Evolutionary conservation across 768 basidiomycete genomes (phyloP).

Genomic region (Agrocybe pediades): DNA sequence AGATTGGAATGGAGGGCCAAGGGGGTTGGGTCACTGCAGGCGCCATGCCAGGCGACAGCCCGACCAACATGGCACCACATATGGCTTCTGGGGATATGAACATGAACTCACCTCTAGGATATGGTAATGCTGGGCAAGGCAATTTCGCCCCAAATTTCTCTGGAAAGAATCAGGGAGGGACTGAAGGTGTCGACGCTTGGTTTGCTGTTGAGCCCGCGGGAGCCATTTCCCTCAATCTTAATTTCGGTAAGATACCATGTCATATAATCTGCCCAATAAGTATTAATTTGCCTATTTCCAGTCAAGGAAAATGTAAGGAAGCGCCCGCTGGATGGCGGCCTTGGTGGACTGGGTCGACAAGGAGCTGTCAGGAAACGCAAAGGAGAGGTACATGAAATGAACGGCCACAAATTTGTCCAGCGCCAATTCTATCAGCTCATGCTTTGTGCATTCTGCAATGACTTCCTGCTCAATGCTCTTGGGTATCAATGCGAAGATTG

Average conservation of each 20-base stretch:
- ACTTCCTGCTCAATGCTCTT: constrained; percentile 94
- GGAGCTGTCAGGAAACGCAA: constrained; percentile 98
- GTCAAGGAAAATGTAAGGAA: constrained; percentile 98
- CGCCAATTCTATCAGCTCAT: constrained; percentile 98
- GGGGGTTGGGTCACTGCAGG: constrained; percentile 96
- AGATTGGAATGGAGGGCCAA: constrained; percentile 86
- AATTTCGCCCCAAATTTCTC: constrained; percentile 33
- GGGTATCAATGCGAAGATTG: constrained; percentile 99
- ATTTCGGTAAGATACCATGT: constrained; percentile 74
- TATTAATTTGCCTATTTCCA: constrained; percentile 32
- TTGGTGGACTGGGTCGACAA: constrained; percentile 92
- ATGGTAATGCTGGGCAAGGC: constrained; percentile 43
- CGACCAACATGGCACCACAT: constrained; percentile 29
- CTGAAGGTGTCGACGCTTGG: constrained; percentile 94
- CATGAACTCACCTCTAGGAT: constrained; percentile 50
- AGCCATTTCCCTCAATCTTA: constrained; percentile 81
- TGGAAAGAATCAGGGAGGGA: constrained; percentile 25
- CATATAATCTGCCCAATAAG: constrained; percentile 5
- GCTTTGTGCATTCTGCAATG: constrained; percentile 96
- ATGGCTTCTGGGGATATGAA: constrained; percentile 44
- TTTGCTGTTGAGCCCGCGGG: constrained; percentile 98
- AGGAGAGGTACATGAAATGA: constrained; percentile 98
- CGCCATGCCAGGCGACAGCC: constrained; percentile 72
- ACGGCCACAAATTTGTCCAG: constrained; percentile 97
- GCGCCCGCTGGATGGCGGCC: constrained; percentile 86